A percentile compares a stretch with the other conserved stretches of the same genome.
Conservation (phyloP, 805 yeast genomes). For the Yamadazyma insecticola region DNA sequence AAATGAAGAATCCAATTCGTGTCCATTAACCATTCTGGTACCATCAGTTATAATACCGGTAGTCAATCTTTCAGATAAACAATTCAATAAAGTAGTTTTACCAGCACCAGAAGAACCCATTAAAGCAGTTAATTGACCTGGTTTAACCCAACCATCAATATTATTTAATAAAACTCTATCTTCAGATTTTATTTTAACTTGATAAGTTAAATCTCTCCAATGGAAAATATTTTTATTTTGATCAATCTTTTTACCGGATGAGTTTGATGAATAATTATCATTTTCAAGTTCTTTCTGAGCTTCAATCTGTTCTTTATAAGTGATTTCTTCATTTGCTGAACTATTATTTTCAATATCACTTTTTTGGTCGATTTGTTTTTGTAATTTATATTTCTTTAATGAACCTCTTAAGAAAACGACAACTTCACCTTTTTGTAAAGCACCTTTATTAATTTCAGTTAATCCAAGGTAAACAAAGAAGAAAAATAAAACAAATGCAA, state of each 20-base stretch:
- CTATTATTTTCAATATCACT: slow-evolving; percentile 16
- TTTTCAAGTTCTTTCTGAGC: slow-evolving; percentile 14
- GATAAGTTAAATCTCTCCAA: slow-evolving; percentile 36
- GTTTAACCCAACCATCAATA: slow-evolving; percentile 65
- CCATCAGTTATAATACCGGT: slow-evolving; percentile 72
- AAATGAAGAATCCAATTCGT: slow-evolving; percentile 58
- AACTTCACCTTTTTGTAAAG: slow-evolving; percentile 41
- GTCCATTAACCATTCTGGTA: slow-evolving; percentile 59
- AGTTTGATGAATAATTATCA: slow-evolving; percentile 1
- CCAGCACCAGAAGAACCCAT: slow-evolving; percentile 92
- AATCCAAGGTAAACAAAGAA: slow-evolving; percentile 27
- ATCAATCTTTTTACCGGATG: slow-evolving; percentile 1
- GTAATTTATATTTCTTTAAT: slow-evolving; percentile 26
- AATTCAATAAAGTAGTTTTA: slow-evolving; percentile 71
- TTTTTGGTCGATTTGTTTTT: slow-evolving; percentile 7
- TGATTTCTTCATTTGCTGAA: slow-evolving; percentile 18
- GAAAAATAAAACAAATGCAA: slow-evolving; percentile 48
- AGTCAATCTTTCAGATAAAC: slow-evolving; percentile 65
- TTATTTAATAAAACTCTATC: slow-evolving; percentile 36
- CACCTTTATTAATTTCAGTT: slow-evolving; percentile 35
- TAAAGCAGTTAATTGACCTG: slow-evolving; percentile 76
- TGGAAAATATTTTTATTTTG: slow-evolving; percentile 23
- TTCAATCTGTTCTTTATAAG: slow-evolving; percentile 16
- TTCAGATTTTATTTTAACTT: slow-evolving; percentile 33
- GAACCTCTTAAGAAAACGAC: slow-evolving; percentile 22